Conservation (phyloP, 768 basidiomycete genomes). For the Mycena galopus region DNA sequence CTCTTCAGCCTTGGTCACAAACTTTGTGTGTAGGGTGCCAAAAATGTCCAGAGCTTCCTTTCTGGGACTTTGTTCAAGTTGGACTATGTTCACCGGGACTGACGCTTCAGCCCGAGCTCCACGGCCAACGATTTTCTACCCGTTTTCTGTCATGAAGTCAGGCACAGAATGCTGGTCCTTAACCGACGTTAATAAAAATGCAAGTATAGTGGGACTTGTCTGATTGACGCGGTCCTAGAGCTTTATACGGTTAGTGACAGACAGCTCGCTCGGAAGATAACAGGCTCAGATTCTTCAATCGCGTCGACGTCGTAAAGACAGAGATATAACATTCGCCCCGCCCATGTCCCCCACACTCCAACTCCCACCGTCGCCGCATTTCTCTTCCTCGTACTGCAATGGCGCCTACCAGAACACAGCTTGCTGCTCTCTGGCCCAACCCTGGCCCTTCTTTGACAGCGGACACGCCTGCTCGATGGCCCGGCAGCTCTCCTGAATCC, state of each 20-base stretch:
- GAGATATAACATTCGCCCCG: slow-evolving; percentile 3
- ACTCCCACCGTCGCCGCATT: slow-evolving; percentile 2
- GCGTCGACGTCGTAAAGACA: background rate
- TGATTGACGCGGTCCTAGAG: slow-evolving; percentile 4
- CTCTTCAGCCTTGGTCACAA: too few species aligned
- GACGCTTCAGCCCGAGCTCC: too few species aligned
- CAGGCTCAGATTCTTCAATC: slow-evolving; percentile 1
- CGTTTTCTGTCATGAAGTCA: too few species aligned
- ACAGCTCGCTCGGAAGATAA: too few species aligned
- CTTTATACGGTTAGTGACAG: too few species aligned
- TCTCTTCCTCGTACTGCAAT: background rate
- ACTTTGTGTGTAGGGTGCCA: too few species aligned
- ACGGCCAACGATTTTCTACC: too few species aligned
- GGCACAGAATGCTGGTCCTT: background rate
- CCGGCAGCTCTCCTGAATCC: background rate
- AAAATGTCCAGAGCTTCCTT: too few species aligned
- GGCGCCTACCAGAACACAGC: background rate
- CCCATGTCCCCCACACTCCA: too few species aligned
- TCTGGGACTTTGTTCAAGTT: too few species aligned
- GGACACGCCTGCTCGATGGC: background rate
- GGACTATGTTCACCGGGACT: too few species aligned
- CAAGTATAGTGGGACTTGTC: background rate
- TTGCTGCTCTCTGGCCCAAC: background rate
- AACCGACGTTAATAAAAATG: background rate
- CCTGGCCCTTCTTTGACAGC: background rate